Conservation (phyloP, 257 asterid species). For the Echium plantagineum region DNA sequence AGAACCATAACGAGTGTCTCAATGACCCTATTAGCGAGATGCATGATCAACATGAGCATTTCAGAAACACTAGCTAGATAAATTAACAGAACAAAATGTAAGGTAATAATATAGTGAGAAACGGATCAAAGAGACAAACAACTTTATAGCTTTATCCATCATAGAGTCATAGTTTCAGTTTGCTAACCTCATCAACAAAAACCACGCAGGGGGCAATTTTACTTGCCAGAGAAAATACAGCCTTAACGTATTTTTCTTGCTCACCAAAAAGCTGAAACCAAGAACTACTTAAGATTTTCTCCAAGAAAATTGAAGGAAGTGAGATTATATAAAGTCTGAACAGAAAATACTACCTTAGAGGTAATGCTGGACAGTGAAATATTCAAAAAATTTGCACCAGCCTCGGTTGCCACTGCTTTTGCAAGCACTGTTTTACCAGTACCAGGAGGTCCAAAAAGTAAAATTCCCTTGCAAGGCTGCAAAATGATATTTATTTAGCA, state of each 20-base stretch:
- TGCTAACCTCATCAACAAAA: conserved; percentile 24
- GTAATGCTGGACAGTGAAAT: conserved; percentile 92
- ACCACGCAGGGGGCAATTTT: conserved; percentile 80
- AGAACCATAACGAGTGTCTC: no score
- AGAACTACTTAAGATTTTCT: neutral
- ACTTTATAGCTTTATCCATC: no score
- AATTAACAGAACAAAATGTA: no score
- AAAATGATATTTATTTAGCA: conserved; percentile 17
- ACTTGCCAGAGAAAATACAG: conserved; percentile 70
- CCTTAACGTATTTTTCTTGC: conserved; percentile 77
- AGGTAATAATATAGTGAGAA: no score
- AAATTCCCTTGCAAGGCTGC: conserved; percentile 92
- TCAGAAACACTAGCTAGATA: no score
- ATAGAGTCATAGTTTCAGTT: no score
- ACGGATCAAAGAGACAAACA: no score
- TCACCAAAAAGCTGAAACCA: conserved; percentile 81
- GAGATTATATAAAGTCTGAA: neutral
- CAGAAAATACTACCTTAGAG: conserved; percentile 40
- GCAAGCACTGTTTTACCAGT: conserved; percentile 93
- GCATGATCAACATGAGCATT: no score
- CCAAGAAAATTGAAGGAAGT: neutral
- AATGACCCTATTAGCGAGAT: no score
- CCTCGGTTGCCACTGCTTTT: conserved; percentile 93
- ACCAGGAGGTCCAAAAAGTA: conserved; percentile 94
- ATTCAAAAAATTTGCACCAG: conserved; percentile 83